Evolutionary conservation across 2,329 filamentous ascomycete genomes (phyloP), one percentile per base, ranked within the genome.

Genomic region (Mycocentrospora acerina): DNA sequence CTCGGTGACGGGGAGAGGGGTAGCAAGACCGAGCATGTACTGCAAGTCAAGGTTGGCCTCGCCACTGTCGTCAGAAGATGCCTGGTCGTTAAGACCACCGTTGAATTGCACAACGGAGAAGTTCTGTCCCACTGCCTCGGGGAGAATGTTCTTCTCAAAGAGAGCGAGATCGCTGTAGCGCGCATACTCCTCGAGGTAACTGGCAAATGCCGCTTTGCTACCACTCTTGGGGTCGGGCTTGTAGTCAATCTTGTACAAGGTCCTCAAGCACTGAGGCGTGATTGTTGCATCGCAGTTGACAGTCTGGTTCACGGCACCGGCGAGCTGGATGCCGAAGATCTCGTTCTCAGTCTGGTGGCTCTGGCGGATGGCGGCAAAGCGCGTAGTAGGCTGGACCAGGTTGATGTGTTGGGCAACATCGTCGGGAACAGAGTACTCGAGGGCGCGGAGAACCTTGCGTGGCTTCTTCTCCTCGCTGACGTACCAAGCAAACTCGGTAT

Each of bases 1-100:
- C 42, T 78, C 78, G 4, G 69, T 74, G 19, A 81, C 69, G 3
- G 76, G 73, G 3, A 78, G 71, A 1, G 77, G 75, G 35, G 73
- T 71, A 36, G 72, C 73, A 34, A 83, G 62, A 12, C 74, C 72
- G 11, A 81, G 57, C 10, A 81, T 72, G 44, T 82, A 80, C 53
- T 85, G 78, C 7, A 79, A 68, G 55, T 86, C 82, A 25, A 86
- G 67, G 48, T 81, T 83, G 15, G 80, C 82, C 62, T 86, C 82
- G 2, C 53, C 53, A 38, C 55, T 58, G 32, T 55, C 51, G 11
- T 44, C 36, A 6, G 42, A 33, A 4, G 58, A 53, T 26, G 39
- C 48, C 32, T 60, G 55, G 36, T 44, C 51, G 40, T 60, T 48
- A 14, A 54, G 15, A 9, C 52, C 60, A 27, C 53, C 53, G 34